phyloP scores from a whole-genome alignment of 1,139 yeast species.

The Kazachstania sp. region DNA sequence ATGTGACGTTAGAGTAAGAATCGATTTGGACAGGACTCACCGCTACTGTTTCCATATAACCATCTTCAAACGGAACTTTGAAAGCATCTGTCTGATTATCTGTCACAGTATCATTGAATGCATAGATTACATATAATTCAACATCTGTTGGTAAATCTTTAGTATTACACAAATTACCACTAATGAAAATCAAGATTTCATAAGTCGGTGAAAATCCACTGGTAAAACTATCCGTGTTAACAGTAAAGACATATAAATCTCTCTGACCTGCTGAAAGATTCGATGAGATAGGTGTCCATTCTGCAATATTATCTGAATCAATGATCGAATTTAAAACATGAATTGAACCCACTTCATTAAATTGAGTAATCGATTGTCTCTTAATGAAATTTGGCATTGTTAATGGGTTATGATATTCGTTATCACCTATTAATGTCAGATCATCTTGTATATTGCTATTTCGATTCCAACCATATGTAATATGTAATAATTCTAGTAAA shows the following conservation, averaged over 20 bases:
- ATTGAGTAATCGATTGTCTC: background rate
- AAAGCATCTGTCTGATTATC: conserved; percentile 18
- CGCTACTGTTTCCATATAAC: conserved; percentile 51
- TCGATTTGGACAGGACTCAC: conserved; percentile 29
- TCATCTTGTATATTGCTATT: background rate
- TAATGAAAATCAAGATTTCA: conserved; percentile 47
- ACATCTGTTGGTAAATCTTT: conserved; percentile 37
- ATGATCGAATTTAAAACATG: conserved; percentile 6
- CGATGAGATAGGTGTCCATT: conserved; percentile 26
- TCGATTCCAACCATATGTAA: background rate
- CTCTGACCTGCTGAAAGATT: conserved; percentile 20
- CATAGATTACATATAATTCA: conserved; percentile 42
- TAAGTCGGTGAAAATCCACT: conserved; percentile 29
- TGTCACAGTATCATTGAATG: conserved; percentile 40
- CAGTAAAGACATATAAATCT: conserved; percentile 19
- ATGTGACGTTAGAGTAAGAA: conserved; percentile 8
- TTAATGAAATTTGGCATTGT: background rate
- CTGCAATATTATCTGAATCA: conserved; percentile 19
- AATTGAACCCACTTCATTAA: background rate
- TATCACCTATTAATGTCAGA: background rate
- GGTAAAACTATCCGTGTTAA: conserved; percentile 16
- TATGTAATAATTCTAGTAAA: background rate
- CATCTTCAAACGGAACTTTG: conserved; percentile 35
- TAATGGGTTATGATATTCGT: background rate
- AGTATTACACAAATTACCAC: conserved; percentile 51